A percentile compares a stretch with the other conserved stretches of the same genome.
phyloP scores from a whole-genome alignment of 2,329 filamentous ascomycete genomes.

The Drechslera avenae region DNA sequence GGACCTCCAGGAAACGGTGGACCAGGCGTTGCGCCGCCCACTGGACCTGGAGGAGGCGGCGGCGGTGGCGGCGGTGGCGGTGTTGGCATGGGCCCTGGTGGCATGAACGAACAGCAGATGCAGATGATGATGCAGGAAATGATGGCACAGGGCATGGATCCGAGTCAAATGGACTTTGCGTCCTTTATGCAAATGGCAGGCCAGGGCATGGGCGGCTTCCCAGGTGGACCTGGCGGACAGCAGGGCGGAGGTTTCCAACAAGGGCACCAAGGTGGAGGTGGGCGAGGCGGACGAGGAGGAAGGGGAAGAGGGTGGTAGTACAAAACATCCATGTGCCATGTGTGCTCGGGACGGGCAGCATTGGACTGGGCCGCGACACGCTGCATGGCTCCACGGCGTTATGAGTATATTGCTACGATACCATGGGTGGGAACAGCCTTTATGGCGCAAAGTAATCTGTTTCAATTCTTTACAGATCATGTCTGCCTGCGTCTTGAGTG shows the following conservation, averaged over 20 bases:
- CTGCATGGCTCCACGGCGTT: slow-evolving; percentile 24
- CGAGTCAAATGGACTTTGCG: slow-evolving; percentile 43
- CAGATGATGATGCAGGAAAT: slow-evolving; percentile 64
- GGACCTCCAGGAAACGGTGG: slow-evolving; percentile 17
- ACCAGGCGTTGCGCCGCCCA: slow-evolving; percentile 35
- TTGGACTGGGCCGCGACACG: neutral
- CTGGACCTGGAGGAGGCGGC: slow-evolving; percentile 29
- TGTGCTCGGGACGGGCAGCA: neutral
- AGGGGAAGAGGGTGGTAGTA: slow-evolving; percentile 33
- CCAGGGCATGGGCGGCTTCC: slow-evolving; percentile 36
- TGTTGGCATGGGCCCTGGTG: slow-evolving; percentile 23
- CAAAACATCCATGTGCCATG: neutral
- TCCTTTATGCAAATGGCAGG: slow-evolving; percentile 46
- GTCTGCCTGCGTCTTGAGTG: neutral
- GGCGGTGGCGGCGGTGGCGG: neutral
- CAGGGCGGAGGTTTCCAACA: slow-evolving; percentile 37
- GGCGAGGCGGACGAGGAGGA: slow-evolving; percentile 34
- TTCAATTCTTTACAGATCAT: slow-evolving; percentile 11
- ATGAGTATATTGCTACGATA: slow-evolving; percentile 28
- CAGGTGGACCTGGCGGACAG: slow-evolving; percentile 28
- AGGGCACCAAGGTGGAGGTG: slow-evolving; percentile 37
- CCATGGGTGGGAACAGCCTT: slow-evolving; percentile 20
- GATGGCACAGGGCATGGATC: slow-evolving; percentile 55
- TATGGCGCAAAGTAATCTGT: slow-evolving; percentile 13
- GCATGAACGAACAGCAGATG: slow-evolving; percentile 61